These are phyloP conservation scores for Saposhnikovia divaricata DNA, from an alignment of 129 eudicot genomes.

Conservation along the genomic window DNA sequence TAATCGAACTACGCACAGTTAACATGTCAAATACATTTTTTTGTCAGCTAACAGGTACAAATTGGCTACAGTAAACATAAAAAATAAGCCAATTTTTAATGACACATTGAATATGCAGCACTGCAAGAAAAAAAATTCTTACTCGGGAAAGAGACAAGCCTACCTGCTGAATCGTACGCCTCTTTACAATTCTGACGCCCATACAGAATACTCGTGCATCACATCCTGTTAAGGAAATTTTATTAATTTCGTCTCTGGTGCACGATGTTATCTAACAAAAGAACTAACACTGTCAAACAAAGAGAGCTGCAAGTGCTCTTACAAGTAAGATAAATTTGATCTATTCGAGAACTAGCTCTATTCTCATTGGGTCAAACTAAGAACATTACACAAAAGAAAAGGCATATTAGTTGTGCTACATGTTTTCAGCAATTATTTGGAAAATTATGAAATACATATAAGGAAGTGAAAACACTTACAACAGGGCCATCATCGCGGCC, in stretches of 20 bases:
- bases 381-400: not conserved
- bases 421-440: not conserved
- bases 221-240: conserved; percentile 63
- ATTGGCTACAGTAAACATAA: not conserved
- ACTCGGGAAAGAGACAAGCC: not conserved
- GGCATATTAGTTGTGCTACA: not conserved
- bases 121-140: not conserved
- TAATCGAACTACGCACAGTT: not conserved
- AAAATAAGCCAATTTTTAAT: not conserved
- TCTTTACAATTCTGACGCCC: conserved; percentile 72
- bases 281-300: conserved; percentile 12
- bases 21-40: not conserved
- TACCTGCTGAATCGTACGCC: conserved; percentile 85
- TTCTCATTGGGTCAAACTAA: not conserved
- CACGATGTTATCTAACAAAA: conserved; percentile 69
- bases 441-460: not conserved
- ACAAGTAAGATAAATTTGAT: not conserved
- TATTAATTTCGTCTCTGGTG: conserved; percentile 76
- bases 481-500: conserved; percentile 93
- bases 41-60: not conserved
- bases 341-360: not conserved
- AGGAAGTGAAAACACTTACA: conserved; percentile 42
- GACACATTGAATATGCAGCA: not conserved
- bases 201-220: conserved; percentile 80
- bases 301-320: not conserved